These are phyloP conservation scores for Hydnomerulius pinastri DNA, from an alignment of 768 basidiomycete species.

Conservation along the genomic window DNA sequence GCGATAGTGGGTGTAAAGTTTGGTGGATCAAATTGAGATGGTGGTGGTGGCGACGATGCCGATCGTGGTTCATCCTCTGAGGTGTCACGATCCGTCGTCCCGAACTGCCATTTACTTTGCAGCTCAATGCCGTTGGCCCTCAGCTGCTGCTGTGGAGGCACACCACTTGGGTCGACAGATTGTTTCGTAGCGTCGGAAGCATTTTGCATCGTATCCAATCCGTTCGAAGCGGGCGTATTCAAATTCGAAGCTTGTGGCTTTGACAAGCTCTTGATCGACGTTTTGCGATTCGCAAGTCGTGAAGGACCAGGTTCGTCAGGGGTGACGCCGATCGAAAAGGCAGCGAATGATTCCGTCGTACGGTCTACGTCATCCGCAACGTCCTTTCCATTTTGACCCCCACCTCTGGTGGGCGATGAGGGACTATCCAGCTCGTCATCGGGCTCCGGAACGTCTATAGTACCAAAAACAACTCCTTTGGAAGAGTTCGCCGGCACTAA, in stretches of 20 bases:
- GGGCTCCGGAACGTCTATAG: conserved; percentile 38
- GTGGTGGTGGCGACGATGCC: not conserved
- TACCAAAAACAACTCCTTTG: conserved; percentile 52
- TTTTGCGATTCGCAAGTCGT: conserved; percentile 26
- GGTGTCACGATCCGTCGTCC: conserved; percentile 38
- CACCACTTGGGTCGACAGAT: not conserved
- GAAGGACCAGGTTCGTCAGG: conserved; percentile 37
- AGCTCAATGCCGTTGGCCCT: conserved; percentile 15
- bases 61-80: conserved; percentile 4
- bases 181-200: not conserved
- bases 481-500: conserved; percentile 5
- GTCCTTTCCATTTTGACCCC: conserved; percentile 1
- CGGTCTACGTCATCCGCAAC: conserved; percentile 18
- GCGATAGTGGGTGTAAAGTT: not conserved
- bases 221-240: not conserved
- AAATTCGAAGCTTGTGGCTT: conserved; percentile 5
- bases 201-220: not conserved
- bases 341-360: conserved; percentile 31
- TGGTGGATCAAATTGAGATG: not conserved
- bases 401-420: not conserved
- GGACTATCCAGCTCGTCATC: not conserved
- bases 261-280: conserved; percentile 22
- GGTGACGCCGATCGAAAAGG: conserved; percentile 48
- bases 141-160: not conserved
- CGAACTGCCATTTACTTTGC: conserved; percentile 57